Percentiles rank a stretch among this genome's conserved stretches.
These are phyloP conservation scores for Spergularia azorica DNA, from an alignment of 179 eudicot species.

Conservation along the genomic window DNA sequence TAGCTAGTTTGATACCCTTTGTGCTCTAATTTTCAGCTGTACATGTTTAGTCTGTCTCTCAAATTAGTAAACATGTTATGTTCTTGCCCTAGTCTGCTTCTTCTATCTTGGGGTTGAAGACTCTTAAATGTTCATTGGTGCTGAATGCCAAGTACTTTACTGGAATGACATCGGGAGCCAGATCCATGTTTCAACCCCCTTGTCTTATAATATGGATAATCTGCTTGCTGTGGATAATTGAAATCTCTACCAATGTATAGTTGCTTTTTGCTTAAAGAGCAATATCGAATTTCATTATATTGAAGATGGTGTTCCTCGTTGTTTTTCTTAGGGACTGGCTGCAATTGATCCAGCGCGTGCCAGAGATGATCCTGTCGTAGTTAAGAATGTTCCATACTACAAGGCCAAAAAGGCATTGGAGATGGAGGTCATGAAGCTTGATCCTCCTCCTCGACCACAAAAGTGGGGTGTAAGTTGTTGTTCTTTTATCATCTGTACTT, in stretches of 20 bases:
- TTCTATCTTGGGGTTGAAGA: background rate
- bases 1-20: background rate
- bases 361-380: conserved; percentile 73
- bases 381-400: conserved; percentile 75
- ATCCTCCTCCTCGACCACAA: conserved; percentile 89
- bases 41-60: background rate
- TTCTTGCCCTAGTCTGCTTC: conserved; percentile 5
- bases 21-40: background rate
- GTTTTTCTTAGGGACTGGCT: conserved; percentile 60
- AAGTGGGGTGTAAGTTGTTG: conserved; percentile 77
- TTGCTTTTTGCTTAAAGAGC: background rate
- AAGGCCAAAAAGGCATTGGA: conserved; percentile 77
- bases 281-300: background rate
- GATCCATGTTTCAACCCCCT: too few species aligned
- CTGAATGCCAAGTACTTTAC: background rate
- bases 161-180: too few species aligned
- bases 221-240: background rate
- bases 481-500: background rate
- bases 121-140: conserved; percentile 1
- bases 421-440: conserved; percentile 81
- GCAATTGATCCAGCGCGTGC: conserved; percentile 85
- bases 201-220: conserved; percentile 1
- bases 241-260: background rate
- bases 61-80: background rate
- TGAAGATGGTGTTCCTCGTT: background rate